Evolutionary conservation across 2,329 filamentous ascomycete genomes (phyloP).

Genomic region (Monascus ruber): DNA sequence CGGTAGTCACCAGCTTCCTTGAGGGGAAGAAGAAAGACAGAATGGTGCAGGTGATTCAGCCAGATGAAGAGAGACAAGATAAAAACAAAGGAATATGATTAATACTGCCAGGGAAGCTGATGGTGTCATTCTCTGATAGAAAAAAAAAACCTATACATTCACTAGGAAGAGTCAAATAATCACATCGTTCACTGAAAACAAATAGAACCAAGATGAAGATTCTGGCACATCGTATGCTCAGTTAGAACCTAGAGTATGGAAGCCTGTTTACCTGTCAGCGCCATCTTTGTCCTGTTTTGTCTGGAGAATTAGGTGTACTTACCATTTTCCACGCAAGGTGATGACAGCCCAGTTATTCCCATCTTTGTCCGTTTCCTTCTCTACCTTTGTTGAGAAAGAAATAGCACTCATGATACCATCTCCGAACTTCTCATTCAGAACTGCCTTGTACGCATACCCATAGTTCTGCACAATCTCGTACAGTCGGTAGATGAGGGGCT

Average conservation of each 20-base stretch:
- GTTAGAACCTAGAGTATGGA: constrained; percentile 36
- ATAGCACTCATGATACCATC: constrained; percentile 97
- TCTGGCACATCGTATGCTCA: neutral
- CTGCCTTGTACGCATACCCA: constrained; percentile 88
- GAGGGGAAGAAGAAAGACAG: neutral
- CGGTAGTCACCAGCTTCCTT: neutral
- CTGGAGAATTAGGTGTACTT: constrained; percentile 15
- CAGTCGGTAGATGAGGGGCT: constrained; percentile 78
- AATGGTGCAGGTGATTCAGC: neutral
- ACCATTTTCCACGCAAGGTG: constrained; percentile 75
- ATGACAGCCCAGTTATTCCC: constrained; percentile 78
- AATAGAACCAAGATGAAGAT: too few relatives aligned
- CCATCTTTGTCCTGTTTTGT: too few relatives aligned
- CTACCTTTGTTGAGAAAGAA: constrained; percentile 77
- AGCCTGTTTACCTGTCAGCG: constrained; percentile 22
- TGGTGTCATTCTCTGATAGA: too few relatives aligned
- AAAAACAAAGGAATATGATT: neutral
- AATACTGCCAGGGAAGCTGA: too few relatives aligned
- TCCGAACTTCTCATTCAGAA: constrained; percentile 89
- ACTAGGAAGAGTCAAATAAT: too few relatives aligned
- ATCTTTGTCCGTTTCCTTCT: constrained; percentile 82
- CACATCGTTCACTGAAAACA: too few relatives aligned
- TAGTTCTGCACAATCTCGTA: constrained; percentile 97
- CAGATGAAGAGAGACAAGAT: neutral
- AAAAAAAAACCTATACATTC: too few relatives aligned